Percentiles rank a stretch among this genome's conserved stretches.
These are phyloP conservation scores for Penicillium verrucosum DNA, from an alignment of 2,329 filamentous ascomycete species.

Conservation along the genomic window DNA sequence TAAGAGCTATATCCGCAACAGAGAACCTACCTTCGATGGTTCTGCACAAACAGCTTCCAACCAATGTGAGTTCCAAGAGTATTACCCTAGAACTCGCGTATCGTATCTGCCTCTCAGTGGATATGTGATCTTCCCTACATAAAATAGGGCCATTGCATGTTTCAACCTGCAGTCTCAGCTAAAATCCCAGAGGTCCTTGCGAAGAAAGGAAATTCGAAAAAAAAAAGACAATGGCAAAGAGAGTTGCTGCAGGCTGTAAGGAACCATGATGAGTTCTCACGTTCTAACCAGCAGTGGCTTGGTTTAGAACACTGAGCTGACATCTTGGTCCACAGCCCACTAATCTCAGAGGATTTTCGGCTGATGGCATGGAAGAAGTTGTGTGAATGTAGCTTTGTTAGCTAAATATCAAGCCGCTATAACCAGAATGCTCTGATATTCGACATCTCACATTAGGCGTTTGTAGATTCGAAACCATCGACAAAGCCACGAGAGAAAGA, in stretches of 20 bases:
- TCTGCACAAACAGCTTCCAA: not conserved
- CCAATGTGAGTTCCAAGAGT: not conserved
- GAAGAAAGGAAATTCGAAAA: not conserved
- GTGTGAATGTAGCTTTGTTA: too few relatives aligned
- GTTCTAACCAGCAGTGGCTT: not conserved
- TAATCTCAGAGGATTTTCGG: not conserved
- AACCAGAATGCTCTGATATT: not conserved
- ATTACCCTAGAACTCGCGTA: not conserved
- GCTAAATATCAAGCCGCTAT: not conserved
- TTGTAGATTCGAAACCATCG: not conserved
- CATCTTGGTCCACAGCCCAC: not conserved
- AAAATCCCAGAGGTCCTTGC: not conserved
- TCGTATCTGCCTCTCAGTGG: too few relatives aligned
- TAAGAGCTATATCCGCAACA: not conserved
- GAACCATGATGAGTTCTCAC: not conserved
- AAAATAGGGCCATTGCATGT: not conserved
- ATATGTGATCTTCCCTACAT: not conserved
- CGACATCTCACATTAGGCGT: not conserved
- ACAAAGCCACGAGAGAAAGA: not conserved
- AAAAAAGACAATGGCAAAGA: not conserved
- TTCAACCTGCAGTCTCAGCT: not conserved
- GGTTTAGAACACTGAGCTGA: not conserved
- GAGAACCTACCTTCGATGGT: not conserved
- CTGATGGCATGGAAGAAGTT: not conserved
- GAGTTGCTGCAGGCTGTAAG: not conserved